Base-by-base conservation (phyloP, 768 basidiomycete species). In the Auriscalpium vulgare region DNA sequence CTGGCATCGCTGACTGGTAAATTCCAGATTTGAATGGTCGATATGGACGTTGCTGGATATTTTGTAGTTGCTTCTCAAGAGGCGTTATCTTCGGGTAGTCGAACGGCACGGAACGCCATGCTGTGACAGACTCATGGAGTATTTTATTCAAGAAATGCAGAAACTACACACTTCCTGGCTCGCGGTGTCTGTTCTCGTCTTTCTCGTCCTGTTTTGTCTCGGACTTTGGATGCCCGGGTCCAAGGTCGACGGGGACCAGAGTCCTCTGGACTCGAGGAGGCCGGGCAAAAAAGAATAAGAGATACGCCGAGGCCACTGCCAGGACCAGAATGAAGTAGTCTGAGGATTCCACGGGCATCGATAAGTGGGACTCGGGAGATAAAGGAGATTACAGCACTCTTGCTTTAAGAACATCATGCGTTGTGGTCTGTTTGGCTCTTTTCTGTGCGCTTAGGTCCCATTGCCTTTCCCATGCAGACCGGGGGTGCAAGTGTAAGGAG, bases 11-110 rank as follows among this genome's bases (percentile, higher is more conserved):
- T 52, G 37, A 86, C 84, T 84, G 78, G 64, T 84, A 85, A 56
- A 76, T 63, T 10, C 83, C 84, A 73, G 77, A 78, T 50, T 77
- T 75, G 66, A 84, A 87, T 11, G 85, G 84, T 16, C 84, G 72
- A 62, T 88, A 87, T 14, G 83, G 80, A 7, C 85, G 75, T 9
- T 82, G 82, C 59, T 77, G 74, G 34, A 79, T 69, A 21, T 79
- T 71, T 19, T 65, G 67, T 55, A 81, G 69, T 37, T 73, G 67
- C 16, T 72, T 62, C 13, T 57, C 55, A 57, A 72, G 72, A 4
- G 81, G 70, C 9, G 72, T 69, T 36, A 85, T 70, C 9, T 66
- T 51, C 1, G 84, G 84, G 62, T 81, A 85, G 11, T 65, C 60
- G 62, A 85, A 85, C 35, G 62, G 44, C 11, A 75, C 72, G 5